These are phyloP conservation scores for Hordeum marinum DNA, from an alignment of 176 grass and related monocot species.

Conservation along the genomic window DNA sequence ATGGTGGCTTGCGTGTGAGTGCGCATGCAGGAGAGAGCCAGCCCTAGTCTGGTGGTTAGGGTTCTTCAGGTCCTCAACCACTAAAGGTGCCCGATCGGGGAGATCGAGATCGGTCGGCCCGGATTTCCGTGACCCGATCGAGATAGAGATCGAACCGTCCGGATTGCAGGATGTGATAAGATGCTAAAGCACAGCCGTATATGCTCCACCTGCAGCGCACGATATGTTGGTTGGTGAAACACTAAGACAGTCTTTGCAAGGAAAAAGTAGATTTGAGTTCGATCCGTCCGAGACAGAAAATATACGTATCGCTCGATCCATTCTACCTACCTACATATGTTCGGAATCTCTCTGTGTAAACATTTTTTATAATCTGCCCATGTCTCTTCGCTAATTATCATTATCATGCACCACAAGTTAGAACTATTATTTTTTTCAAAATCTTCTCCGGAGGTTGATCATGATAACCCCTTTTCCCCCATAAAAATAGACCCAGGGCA, in stretches of 20 bases:
- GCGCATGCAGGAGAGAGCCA: not conserved
- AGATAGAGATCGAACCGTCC: conserved; percentile 1
- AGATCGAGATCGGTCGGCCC: conserved; percentile 17
- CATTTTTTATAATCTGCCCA: too few relatives aligned
- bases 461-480: too few relatives aligned
- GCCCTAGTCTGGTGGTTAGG: conserved; percentile 29
- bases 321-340: not conserved
- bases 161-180: conserved; percentile 23
- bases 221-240: conserved; percentile 15
- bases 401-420: too few relatives aligned
- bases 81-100: conserved; percentile 20
- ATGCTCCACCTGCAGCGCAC: not conserved
- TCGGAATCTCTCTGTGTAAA: not conserved
- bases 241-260: conserved; percentile 5
- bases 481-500: too few relatives aligned
- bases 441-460: too few relatives aligned
- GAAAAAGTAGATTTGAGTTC: not conserved
- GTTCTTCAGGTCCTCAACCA: conserved; percentile 9
- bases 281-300: not conserved
- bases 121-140: not conserved
- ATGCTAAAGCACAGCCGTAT: conserved; percentile 26
- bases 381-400: too few relatives aligned
- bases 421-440: too few relatives aligned
- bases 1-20: too few relatives aligned
- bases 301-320: not conserved